Evolutionary conservation across 2,329 filamentous ascomycete species (phyloP).

Genomic region (Ophiostoma piceae): DNA sequence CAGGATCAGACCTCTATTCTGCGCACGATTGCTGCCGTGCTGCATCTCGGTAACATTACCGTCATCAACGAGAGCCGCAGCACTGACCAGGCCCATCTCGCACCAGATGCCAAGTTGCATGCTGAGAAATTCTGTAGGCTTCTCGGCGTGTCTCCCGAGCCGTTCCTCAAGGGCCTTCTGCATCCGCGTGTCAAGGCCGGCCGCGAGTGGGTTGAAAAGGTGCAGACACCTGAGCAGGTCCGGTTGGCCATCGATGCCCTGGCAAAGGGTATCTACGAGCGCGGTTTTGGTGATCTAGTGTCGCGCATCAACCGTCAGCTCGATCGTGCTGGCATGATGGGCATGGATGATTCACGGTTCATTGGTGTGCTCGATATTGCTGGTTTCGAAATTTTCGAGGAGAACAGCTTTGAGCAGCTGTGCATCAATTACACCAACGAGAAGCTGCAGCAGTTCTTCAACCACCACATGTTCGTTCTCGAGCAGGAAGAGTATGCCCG

Average conservation of each 20-base stretch:
- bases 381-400: slow-evolving; percentile 96
- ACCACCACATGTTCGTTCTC: slow-evolving; percentile 99
- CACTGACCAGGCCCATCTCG: slow-evolving; percentile 81
- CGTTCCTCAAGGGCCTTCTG: slow-evolving; percentile 80
- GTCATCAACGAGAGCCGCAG: slow-evolving; percentile 87
- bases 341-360: slow-evolving; percentile 84
- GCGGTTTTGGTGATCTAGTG: slow-evolving; percentile 89
- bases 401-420: slow-evolving; percentile 97
- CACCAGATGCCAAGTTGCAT: slow-evolving; percentile 66
- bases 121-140: slow-evolving; percentile 76
- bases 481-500: slow-evolving; percentile 97
- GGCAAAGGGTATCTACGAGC: slow-evolving; percentile 95
- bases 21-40: slow-evolving; percentile 79
- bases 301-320: slow-evolving; percentile 86
- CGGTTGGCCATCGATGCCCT: slow-evolving; percentile 83
- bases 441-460: slow-evolving; percentile 98
- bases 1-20: slow-evolving; percentile 79
- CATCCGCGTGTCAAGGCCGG: slow-evolving; percentile 94
- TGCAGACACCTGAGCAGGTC: slow-evolving; percentile 95
- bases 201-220: slow-evolving; percentile 97
- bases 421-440: slow-evolving; percentile 99
- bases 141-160: slow-evolving; percentile 75
- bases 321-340: slow-evolving; percentile 75
- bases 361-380: slow-evolving; percentile 98
- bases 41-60: slow-evolving; percentile 87